Evolutionary conservation across 2,329 filamentous ascomycete species (phyloP), one percentile per base, ranked within the genome.

Genomic region (Fusarium chaquense): DNA sequence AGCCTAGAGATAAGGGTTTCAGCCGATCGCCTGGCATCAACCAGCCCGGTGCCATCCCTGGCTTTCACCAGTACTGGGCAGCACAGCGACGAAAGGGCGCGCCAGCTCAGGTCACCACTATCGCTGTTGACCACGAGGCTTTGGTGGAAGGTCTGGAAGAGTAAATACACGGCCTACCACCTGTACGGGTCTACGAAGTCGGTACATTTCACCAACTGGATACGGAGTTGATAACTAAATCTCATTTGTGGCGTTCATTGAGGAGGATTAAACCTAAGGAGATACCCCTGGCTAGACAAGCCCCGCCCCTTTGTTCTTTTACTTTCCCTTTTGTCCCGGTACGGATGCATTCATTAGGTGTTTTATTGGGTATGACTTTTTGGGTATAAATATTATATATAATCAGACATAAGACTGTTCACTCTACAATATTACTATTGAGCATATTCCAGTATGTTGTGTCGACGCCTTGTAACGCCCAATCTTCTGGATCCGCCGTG

Each of bases 21-120:
- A 82, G 82, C 44, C 84, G 92, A 44, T 80, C 86, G 6, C 87
- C 91, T 2, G 93, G 93, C 0, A 93, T 96, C 76, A 96, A 96
- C 74, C 93, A 95, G 76, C 85, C 87, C 2, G 93, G 93, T 0
- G 85, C 88, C 0, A 90, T 96, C 44, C 88, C 91, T 1, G 92
- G 93, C 0, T 91, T 95, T 69, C 84, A 88, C 28, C 83, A 87
- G 58, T 88, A 86, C 70, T 83, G 84, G 78, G 80, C 82, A 3
- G 79, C 82, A 2, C 82, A 79, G 75, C 86, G 80, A 78, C 87
- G 78, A 75, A 86, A 80, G 78, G 83, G 78, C 36, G 81, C 87
- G 2, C 85, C 87, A 4, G 83, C 85, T 36, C 85, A 85, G 62
- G 86, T 92, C 13, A 84, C 86, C 18, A 82, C 90, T 0, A 84